phyloP scores from a whole-genome alignment of 257 asterid genomes.

The Jacaranda copaia region DNA sequence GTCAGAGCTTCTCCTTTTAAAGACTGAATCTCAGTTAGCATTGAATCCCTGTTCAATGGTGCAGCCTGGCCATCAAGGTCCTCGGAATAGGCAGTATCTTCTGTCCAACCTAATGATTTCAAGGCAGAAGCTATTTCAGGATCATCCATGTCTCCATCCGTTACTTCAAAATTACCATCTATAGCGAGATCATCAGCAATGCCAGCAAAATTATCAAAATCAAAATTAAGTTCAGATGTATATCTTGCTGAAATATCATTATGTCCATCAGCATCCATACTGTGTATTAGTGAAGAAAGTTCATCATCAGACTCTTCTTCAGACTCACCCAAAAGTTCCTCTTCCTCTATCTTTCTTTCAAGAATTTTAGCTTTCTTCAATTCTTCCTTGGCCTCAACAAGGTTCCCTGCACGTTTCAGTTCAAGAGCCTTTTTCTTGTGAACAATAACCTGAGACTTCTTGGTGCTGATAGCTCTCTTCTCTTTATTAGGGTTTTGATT shows the following conservation, averaged over 20 bases:
- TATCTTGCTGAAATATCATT: conserved; percentile 50
- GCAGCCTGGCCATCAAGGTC: conserved; percentile 38
- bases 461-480: conserved; percentile 50
- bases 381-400: conserved; percentile 92
- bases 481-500: conserved; percentile 57
- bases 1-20: conserved; percentile 72
- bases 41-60: conserved; percentile 47
- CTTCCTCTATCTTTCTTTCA: conserved; percentile 90
- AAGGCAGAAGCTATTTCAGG: conserved; percentile 88
- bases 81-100: conserved; percentile 50
- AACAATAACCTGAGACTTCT: conserved; percentile 73
- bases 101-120: conserved; percentile 90
- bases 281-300: conserved; percentile 66
- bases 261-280: conserved; percentile 62
- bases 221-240: conserved; percentile 52
- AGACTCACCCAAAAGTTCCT: conserved; percentile 78
- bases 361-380: conserved; percentile 91
- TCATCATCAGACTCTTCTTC: conserved; percentile 96
- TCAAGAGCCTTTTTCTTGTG: conserved; percentile 93
- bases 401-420: conserved; percentile 87
- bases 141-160: conserved; percentile 81
- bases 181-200: conserved; percentile 57
- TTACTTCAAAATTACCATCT: conserved; percentile 73
- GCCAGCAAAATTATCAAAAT: conserved; percentile 55
- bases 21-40: conserved; percentile 63